Evolutionary conservation across 345 rosid genomes (phyloP).

Genomic region (Gossypium bickii): DNA sequence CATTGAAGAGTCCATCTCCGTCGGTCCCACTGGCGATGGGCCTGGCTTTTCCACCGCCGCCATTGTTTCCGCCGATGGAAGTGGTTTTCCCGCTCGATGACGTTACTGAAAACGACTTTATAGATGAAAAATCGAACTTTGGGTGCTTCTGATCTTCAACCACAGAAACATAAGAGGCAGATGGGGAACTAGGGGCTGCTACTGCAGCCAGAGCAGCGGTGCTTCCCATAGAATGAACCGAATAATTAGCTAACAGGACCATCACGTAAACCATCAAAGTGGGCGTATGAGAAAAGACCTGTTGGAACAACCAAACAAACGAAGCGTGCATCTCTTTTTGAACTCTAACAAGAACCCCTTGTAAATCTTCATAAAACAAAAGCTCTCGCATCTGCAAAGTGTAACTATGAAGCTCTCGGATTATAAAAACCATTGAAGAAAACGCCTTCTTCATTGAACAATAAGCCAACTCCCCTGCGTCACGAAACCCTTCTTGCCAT

Average conservation of each 20-base stretch:
- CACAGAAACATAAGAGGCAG: slow-evolving; percentile 17
- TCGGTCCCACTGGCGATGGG: slow-evolving; percentile 61
- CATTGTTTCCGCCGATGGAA: slow-evolving; percentile 51
- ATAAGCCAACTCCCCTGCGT: slow-evolving; percentile 58
- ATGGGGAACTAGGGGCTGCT: slow-evolving; percentile 27
- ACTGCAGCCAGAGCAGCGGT: slow-evolving; percentile 44
- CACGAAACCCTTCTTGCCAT: slow-evolving; percentile 60
- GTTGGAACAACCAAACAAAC: slow-evolving; percentile 91
- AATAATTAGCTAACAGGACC: slow-evolving; percentile 80
- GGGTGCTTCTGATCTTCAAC: slow-evolving; percentile 29
- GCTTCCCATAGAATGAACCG: slow-evolving; percentile 62
- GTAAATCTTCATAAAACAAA: slow-evolving; percentile 62
- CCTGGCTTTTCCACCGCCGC: slow-evolving; percentile 66
- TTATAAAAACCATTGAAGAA: slow-evolving; percentile 90
- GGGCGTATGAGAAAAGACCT: slow-evolving; percentile 84
- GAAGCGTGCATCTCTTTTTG: slow-evolving; percentile 80
- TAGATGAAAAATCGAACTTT: slow-evolving; percentile 47
- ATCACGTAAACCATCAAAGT: slow-evolving; percentile 87
- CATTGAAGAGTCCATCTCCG: slow-evolving; percentile 54
- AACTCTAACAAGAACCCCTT: slow-evolving; percentile 57
- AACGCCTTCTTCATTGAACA: slow-evolving; percentile 78
- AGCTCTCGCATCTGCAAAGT: slow-evolving; percentile 71
- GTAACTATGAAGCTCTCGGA: slow-evolving; percentile 72
- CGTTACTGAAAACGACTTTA: slow-evolving; percentile 40
- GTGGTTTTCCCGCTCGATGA: slow-evolving; percentile 49